These are phyloP conservation scores for Penicillium crustosum DNA, from an alignment of 2,329 filamentous ascomycete species.

Conservation along the genomic window DNA sequence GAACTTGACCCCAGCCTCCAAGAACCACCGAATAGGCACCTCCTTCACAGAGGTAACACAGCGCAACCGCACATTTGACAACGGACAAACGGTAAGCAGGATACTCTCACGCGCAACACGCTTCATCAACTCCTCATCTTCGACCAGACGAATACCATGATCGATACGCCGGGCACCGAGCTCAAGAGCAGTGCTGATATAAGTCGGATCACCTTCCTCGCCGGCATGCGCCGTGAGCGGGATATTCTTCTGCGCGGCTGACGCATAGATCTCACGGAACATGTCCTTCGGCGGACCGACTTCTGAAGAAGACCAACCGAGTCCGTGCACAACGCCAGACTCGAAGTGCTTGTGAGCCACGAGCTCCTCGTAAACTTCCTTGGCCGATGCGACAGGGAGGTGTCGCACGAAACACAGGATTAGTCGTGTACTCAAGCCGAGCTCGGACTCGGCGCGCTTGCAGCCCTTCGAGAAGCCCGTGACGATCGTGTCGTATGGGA, in stretches of 20 bases:
- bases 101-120: constrained; percentile 58
- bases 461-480: constrained; percentile 63
- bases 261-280: constrained; percentile 62
- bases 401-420: constrained; percentile 74
- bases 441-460: constrained; percentile 58
- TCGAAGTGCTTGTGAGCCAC: constrained; percentile 43
- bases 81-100: constrained; percentile 69
- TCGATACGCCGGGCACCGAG: constrained; percentile 68
- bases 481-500: constrained; percentile 64
- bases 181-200: constrained; percentile 65
- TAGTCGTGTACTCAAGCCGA: constrained; percentile 65
- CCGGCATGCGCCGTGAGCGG: constrained; percentile 72
- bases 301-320: constrained; percentile 68
- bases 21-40: constrained; percentile 62
- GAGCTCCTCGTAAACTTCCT: constrained; percentile 42
- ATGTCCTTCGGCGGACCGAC: constrained; percentile 56
- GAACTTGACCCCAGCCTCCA: constrained; percentile 65
- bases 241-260: constrained; percentile 55
- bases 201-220: constrained; percentile 69
- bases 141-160: constrained; percentile 67
- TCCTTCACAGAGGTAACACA: constrained; percentile 55
- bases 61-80: constrained; percentile 68
- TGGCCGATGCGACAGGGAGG: constrained; percentile 60
- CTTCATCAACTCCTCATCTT: constrained; percentile 59
- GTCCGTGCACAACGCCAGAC: constrained; percentile 57